Evolutionary conservation across 2,329 filamentous ascomycete genomes (phyloP), one percentile per base, ranked within the genome.

Genomic region (Colletotrichum sp.): DNA sequence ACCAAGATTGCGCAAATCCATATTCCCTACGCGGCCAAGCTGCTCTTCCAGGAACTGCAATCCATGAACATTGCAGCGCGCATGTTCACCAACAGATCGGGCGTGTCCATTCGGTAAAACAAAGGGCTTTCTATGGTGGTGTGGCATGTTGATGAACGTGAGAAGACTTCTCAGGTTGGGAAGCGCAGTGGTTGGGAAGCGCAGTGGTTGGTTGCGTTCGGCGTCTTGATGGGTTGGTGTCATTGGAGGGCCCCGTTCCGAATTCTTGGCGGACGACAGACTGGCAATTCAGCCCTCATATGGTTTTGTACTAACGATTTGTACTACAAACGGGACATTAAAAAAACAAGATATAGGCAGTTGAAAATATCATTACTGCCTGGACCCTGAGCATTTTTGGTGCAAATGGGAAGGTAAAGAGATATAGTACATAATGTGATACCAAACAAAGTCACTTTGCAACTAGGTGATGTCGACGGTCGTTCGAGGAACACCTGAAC

Each of bases 11-110:
- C 96, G 7, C 97, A 99, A 85, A 94, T 99, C 72, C 95, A 98
- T 84, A 98, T 99, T 78, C 97, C 97, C 1, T 99, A 99, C 83
- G 97, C 97, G 4, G 97, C 97, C 76, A 99, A 99, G 88, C 90
- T 99, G 66, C 92, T 99, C 66, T 99, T 99, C 93, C 97, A 99
- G 88, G 97, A 99, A 88, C 88, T 99, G 79, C 95, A 96, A 83
- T 94, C 96, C 66, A 99, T 99, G 97, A 98, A 98, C 85, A 98
- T 99, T 84, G 96, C 97, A 13, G 94, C 96, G 36, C 93, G 97
- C 84, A 96, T 99, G 96, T 99, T 98, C 84, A 98, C 96, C 52
- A 94, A 95, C 83, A 89, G 94, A 75, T 95, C 94, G 18, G 94
- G 94, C 70, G 92, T 95, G 73, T 93, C 92, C 58, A 91, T 95